Percentiles rank a stretch among this genome's conserved stretches.
Conservation (phyloP, 1,139 yeast species). For the Pichia sp. region DNA sequence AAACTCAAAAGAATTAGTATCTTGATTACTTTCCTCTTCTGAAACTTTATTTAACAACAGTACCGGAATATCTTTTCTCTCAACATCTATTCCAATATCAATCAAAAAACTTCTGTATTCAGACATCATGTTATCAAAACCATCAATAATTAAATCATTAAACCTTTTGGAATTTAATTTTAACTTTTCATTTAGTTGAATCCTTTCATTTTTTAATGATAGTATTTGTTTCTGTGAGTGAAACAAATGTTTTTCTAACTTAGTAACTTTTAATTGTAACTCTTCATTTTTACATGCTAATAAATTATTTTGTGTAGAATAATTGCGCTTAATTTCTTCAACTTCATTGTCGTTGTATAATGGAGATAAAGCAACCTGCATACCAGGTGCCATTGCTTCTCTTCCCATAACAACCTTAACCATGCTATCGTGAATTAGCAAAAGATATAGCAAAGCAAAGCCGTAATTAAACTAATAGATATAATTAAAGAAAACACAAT, state of each 20-base stretch:
- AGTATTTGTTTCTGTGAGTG: constrained; percentile 44
- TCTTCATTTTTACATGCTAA: constrained; percentile 51
- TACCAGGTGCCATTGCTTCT: constrained; percentile 7
- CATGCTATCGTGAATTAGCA: neutral
- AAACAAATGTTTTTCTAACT: constrained; percentile 44
- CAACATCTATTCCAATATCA: constrained; percentile 11
- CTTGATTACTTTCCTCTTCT: neutral
- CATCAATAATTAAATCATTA: constrained; percentile 37
- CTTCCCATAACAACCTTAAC: constrained; percentile 8
- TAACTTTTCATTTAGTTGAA: constrained; percentile 28
- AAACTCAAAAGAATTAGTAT: neutral
- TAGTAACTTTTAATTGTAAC: constrained; percentile 42
- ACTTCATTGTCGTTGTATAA: constrained; percentile 1
- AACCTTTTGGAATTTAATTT: constrained; percentile 32
- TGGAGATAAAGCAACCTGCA: constrained; percentile 2
- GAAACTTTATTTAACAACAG: constrained; percentile 2
- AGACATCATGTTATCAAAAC: constrained; percentile 40
- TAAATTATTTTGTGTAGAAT: constrained; percentile 42
- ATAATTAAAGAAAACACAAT: neutral
- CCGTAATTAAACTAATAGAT: too few relatives aligned
- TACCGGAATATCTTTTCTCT: neutral
- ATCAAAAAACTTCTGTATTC: constrained; percentile 27
- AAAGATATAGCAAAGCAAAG: neutral
- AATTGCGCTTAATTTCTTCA: constrained; percentile 23
- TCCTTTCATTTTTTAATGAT: constrained; percentile 32